Evolutionary conservation across 2,329 filamentous ascomycete species (phyloP), one percentile per base, ranked within the genome.

Genomic region (Sporothrix pallida): DNA sequence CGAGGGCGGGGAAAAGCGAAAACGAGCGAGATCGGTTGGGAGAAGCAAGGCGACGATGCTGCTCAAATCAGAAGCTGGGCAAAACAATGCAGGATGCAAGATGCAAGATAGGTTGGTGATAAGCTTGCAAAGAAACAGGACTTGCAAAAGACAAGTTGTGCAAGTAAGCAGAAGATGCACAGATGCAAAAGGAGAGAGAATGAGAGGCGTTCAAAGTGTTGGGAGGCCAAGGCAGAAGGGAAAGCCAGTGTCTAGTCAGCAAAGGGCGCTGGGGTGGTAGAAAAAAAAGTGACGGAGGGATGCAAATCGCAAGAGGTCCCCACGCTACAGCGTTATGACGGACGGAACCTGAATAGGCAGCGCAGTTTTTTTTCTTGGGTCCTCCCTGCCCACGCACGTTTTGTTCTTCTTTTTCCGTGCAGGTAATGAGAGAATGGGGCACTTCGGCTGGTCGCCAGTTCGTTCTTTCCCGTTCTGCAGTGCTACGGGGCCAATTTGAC

Each of bases 341-440:
- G 69, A 17, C 26, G 46, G 50, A 44, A 60, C 9, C 46, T 44
- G 15, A 42, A 70, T 58, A 70, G 68, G 68, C 68, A 70, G 70
- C 56, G 17, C 42, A 37, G 23, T 48, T 71, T 71, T 62, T 62
- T 50, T 62, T 13, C 20, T 70, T 63, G 31, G 52, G 50, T 54
- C n/a, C 46, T 67, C 31, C 31, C 31, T 69, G 26, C 31, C 52
- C 62, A 67, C 2, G 62, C 62, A 67, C 62, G n/a, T 67, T 67
- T 48, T 48, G 26, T 26, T 26, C 37, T 46, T 46, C n/a, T 23
- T 67, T 48, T 4, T 23, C 48, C 62, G 3, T 23, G 17, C 62
- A 31, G 54, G 13, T 58, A n/a, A 10, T 20, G 31, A 37, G 31
- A 15, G 52, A 26, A 26, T 17, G 54, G 54, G 54, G 44, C 63